These are phyloP conservation scores for Apiotrichum veenhuisii DNA, from an alignment of 1,284 basidiomycete species.

Conservation along the genomic window DNA sequence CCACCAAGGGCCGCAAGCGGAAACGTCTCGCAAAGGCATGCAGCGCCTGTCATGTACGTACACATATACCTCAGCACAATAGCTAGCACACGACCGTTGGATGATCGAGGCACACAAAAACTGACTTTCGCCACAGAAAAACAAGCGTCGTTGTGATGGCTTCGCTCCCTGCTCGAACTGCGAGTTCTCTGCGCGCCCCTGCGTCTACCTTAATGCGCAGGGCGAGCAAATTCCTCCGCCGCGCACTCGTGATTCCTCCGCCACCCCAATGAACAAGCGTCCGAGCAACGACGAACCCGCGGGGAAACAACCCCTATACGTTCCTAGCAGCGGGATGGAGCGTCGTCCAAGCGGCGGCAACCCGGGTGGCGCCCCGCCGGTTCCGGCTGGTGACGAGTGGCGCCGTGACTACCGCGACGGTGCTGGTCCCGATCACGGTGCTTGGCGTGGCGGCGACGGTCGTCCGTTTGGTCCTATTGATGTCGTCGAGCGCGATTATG, in stretches of 20 bases:
- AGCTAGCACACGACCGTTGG: too few species aligned
- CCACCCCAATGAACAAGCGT: conserved; percentile 15
- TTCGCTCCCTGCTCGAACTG: conserved; percentile 55
- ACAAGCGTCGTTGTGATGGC: conserved; percentile 54
- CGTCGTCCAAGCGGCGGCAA: conserved; percentile 9
- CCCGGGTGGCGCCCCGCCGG: neutral
- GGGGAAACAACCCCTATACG: conserved; percentile 6
- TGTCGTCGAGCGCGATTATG: conserved; percentile 36
- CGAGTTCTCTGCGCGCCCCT: conserved; percentile 52
- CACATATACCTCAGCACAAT: neutral
- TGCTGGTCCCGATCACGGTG: neutral
- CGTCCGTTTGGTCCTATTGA: conserved; percentile 25
- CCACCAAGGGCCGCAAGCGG: conserved; percentile 48
- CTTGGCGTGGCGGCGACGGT: neutral
- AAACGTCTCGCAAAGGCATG: conserved; percentile 50
- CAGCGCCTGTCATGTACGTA: conserved; percentile 48
- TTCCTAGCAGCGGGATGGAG: conserved; percentile 1
- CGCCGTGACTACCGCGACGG: conserved; percentile 9
- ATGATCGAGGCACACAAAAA: too few species aligned
- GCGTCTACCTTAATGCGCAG: conserved; percentile 50
- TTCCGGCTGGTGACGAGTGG: conserved; percentile 5
- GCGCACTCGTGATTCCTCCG: conserved; percentile 40
- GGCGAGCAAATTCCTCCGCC: conserved; percentile 49
- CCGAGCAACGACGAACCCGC: conserved; percentile 7
- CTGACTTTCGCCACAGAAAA: conserved; percentile 39